Conservation (phyloP, 2,329 filamentous ascomycete species). For the Thelonectria olida region DNA sequence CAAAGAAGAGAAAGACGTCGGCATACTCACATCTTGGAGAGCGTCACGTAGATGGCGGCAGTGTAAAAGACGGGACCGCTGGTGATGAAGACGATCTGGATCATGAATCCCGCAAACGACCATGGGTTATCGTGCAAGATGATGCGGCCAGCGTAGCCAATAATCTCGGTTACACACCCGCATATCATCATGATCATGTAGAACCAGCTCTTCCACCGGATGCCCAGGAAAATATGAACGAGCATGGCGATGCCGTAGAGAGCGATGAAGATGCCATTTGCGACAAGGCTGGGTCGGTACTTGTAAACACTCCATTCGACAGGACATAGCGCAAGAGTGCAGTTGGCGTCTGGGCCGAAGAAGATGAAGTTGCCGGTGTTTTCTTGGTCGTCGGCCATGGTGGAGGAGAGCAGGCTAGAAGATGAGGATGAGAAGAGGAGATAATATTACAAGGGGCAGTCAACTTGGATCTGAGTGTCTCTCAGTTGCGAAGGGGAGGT, state of each 20-base stretch:
- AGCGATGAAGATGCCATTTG: constrained; percentile 53
- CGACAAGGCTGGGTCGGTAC: constrained; percentile 56
- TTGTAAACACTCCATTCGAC: constrained; percentile 55
- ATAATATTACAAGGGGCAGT: neutral
- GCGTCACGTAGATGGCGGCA: constrained; percentile 72
- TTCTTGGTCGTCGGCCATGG: constrained; percentile 22
- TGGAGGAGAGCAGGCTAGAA: neutral
- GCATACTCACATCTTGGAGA: constrained; percentile 50
- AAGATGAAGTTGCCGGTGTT: constrained; percentile 27
- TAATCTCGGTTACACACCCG: constrained; percentile 66
- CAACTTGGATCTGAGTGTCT: too few species aligned
- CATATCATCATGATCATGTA: constrained; percentile 59
- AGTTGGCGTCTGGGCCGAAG: constrained; percentile 59
- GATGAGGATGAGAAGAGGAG: neutral
- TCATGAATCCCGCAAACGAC: constrained; percentile 65
- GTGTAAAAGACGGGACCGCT: constrained; percentile 54
- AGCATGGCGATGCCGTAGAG: constrained; percentile 58
- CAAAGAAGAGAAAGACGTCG: neutral
- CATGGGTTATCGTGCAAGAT: constrained; percentile 67
- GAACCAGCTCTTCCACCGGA: constrained; percentile 53
- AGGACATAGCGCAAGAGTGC: constrained; percentile 58
- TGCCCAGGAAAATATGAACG: constrained; percentile 51
- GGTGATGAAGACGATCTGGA: constrained; percentile 65
- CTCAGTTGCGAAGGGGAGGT: too few species aligned
- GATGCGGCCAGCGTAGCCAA: constrained; percentile 70